Percentiles rank a stretch among this genome's conserved stretches.
These are phyloP conservation scores for Dactylellina drechsleri DNA, from an alignment of 2,329 filamentous ascomycete genomes.

Conservation along the genomic window DNA sequence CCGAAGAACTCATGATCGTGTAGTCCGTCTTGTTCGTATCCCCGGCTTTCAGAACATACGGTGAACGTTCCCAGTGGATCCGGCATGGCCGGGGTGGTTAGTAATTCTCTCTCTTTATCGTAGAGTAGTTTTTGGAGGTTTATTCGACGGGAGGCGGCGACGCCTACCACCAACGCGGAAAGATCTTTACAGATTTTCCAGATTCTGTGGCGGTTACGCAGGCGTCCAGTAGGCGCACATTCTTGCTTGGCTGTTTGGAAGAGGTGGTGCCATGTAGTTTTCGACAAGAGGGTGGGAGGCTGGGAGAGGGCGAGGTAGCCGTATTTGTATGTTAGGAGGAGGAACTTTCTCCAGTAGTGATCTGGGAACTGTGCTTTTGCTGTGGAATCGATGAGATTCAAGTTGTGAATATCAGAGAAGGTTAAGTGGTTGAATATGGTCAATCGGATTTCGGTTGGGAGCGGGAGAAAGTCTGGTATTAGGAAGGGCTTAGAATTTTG, in stretches of 20 bases:
- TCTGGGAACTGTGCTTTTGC: slow-evolving; percentile 14
- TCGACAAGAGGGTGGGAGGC: neutral
- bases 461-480: slow-evolving; percentile 13
- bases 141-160: neutral
- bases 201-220: slow-evolving; percentile 21
- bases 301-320: slow-evolving; percentile 6
- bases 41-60: neutral
- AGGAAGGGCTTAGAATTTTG: neutral
- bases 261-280: neutral
- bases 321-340: neutral
- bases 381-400: neutral
- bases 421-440: slow-evolving; percentile 1
- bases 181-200: slow-evolving; percentile 27
- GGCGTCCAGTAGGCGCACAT: neutral
- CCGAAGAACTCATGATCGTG: slow-evolving; percentile 5
- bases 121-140: neutral
- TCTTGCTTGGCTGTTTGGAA: slow-evolving; percentile 5
- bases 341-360: slow-evolving; percentile 12
- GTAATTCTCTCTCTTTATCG: slow-evolving; percentile 1
- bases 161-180: slow-evolving; percentile 1
- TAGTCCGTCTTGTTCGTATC: neutral
- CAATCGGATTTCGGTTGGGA: slow-evolving; percentile 5
- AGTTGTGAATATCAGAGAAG: neutral
- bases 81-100: neutral
- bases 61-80: neutral